Base-by-base conservation (phyloP, 768 basidiomycete genomes). In the Mycena vulgaris region DNA sequence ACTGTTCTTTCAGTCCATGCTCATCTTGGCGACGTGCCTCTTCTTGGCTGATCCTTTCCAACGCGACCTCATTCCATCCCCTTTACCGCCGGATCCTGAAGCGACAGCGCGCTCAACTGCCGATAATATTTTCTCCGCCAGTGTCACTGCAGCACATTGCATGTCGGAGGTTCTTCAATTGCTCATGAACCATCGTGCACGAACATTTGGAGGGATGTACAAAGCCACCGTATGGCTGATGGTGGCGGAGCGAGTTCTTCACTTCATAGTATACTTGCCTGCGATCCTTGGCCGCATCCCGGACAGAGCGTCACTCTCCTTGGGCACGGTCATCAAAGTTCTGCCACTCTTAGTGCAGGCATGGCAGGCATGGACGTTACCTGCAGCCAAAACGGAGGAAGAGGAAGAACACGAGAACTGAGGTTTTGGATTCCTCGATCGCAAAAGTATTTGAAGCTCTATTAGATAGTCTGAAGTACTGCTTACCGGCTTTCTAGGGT, bases 151-250 rank as follows among this genome's bases (percentile, higher is more conserved):
- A 61, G 47, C 60, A n/a, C 9, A 35, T 61, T 49, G 47, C n/a
- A 61, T 61, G 60, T 61, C 60, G 47, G 60, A 48, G 31, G 60
- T 61, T 61, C 60, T 61, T 61, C 60, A 61, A 61, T 35, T 61
- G 60, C 60, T 61, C 60, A 48, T 61, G 60, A 61, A 61, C 60
- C 60, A 61, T 51, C 60, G 60, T 49, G 60, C 60, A 48, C 60
- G 60, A 61, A 61, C 47, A 49, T 61, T 61, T 61, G 60, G 60
- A 61, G 60, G 60, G 60, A 61, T 61, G 60, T 61, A 61, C 60
- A 61, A 61, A 61, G 60, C 60, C 39, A 58, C 39, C 56, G 47
- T 61, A 49, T 61, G 60, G 47, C 27, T 61, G 35, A 48, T 48
- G 47, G 31, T 61, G 60, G 60, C 60, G 28, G 60, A 37, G 47